phyloP scores from a whole-genome alignment of 371 early-diverging fungal species.

The Mucor mucedo region DNA sequence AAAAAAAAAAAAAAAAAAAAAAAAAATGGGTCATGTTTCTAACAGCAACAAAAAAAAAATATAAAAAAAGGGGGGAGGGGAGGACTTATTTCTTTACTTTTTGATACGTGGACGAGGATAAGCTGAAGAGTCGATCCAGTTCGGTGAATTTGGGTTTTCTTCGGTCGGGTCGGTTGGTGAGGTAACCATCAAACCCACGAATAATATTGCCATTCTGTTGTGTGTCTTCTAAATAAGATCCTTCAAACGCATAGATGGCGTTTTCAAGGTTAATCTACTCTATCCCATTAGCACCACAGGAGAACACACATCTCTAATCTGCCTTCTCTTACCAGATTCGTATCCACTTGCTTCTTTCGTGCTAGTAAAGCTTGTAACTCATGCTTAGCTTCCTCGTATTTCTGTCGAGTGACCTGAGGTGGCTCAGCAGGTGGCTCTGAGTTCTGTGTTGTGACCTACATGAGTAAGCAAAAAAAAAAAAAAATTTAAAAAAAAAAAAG shows the following conservation, averaged over 20 bases:
- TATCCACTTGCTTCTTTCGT: conserved; percentile 68
- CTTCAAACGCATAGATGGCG: conserved; percentile 80
- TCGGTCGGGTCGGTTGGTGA: conserved; percentile 60
- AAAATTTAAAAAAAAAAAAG: not conserved
- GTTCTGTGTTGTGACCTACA: conserved; percentile 10
- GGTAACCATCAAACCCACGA: conserved; percentile 82
- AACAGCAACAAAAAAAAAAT: not conserved
- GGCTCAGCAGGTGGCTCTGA: conserved; percentile 37
- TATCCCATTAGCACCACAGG: no score
- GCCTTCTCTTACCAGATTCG: conserved; percentile 53
- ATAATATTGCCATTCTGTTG: conserved; percentile 81
- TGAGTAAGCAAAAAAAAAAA: not conserved
- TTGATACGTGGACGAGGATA: conserved; percentile 69
- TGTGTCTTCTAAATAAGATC: conserved; percentile 84
- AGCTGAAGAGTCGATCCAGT: conserved; percentile 66
- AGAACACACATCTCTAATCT: no score
- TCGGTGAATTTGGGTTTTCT: conserved; percentile 65
- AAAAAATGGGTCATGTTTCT: no score
- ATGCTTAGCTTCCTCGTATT: conserved; percentile 64
- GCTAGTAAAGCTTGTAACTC: conserved; percentile 61
- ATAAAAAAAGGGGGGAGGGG: not conserved
- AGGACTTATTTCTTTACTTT: conserved; percentile 42
- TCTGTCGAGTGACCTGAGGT: conserved; percentile 57
- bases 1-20: no score
- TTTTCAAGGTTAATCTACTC: conserved; percentile 65